Evolutionary conservation across 139 green algal genomes (phyloP).

Genomic region (Astrephomene gubernaculifera): DNA sequence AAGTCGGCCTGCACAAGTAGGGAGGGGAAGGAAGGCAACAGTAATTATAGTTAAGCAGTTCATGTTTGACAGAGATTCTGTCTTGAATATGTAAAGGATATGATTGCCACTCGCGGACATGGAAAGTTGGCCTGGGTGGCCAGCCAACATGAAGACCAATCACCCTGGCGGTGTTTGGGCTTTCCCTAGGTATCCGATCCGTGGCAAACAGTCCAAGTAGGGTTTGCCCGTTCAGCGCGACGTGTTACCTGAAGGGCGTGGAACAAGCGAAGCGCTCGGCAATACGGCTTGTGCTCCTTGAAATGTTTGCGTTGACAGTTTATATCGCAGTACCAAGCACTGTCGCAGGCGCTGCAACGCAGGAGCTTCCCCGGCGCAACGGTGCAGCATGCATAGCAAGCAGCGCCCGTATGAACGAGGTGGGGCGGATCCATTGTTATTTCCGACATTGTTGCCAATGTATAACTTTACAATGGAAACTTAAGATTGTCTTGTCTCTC

Average conservation of each 20-base stretch:
- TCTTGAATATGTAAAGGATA: too few relatives aligned
- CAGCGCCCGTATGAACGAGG: background rate
- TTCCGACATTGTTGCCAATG: background rate
- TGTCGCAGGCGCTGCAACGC: slow-evolving; percentile 9
- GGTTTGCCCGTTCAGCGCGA: background rate
- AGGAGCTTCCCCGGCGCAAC: slow-evolving; percentile 29
- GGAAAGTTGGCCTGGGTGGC: too few relatives aligned
- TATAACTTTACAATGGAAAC: too few relatives aligned
- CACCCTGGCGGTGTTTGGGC: too few relatives aligned
- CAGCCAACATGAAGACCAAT: too few relatives aligned
- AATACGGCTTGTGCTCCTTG: slow-evolving; percentile 38
- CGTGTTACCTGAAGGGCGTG: slow-evolving; percentile 20
- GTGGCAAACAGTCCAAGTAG: too few relatives aligned
- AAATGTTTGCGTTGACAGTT: slow-evolving; percentile 23
- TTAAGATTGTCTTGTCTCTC: too few relatives aligned
- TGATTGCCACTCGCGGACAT: too few relatives aligned
- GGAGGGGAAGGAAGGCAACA: too few relatives aligned
- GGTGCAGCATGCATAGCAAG: background rate
- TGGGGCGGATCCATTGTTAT: slow-evolving; percentile 30
- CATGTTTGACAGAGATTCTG: too few relatives aligned
- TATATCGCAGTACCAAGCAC: slow-evolving; percentile 28
- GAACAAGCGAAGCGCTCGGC: slow-evolving; percentile 7
- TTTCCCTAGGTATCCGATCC: too few relatives aligned
- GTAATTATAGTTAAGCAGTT: too few relatives aligned
- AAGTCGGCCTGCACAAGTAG: slow-evolving; percentile 6